These are phyloP conservation scores for Apostasia ramifera DNA, from an alignment of 106 monocot species.

Conservation along the genomic window DNA sequence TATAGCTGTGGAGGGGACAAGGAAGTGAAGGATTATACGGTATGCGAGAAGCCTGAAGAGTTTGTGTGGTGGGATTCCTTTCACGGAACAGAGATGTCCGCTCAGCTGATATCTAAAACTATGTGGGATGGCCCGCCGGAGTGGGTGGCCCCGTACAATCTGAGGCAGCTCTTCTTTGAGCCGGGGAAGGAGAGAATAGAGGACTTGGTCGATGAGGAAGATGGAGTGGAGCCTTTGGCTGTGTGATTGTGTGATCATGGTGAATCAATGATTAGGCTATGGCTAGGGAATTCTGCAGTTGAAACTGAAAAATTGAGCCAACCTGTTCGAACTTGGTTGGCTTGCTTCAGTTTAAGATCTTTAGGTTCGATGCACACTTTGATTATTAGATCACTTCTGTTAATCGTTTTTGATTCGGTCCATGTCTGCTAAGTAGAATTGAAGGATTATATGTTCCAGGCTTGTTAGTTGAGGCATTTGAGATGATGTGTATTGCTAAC, in stretches of 20 bases:
- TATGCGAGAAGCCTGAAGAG: constrained; percentile 10
- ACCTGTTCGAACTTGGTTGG: too few species aligned
- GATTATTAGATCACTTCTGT: too few species aligned
- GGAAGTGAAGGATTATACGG: neutral
- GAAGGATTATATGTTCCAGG: too few species aligned
- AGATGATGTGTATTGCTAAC: too few species aligned
- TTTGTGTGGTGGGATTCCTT: constrained; percentile 26
- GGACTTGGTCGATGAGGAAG: constrained; percentile 1
- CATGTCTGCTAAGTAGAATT: too few species aligned
- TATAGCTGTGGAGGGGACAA: constrained; percentile 21
- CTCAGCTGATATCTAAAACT: constrained; percentile 13
- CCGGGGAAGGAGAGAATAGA: constrained; percentile 1
- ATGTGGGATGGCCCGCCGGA: constrained; percentile 16
- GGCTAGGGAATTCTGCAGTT: too few species aligned
- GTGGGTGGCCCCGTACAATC: constrained; percentile 2
- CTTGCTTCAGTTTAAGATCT: too few species aligned
- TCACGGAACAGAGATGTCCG: constrained; percentile 16
- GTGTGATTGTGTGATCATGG: neutral
- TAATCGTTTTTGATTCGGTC: too few species aligned
- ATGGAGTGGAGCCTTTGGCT: neutral
- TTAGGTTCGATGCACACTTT: too few species aligned
- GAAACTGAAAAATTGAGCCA: too few species aligned
- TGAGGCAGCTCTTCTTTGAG: constrained; percentile 14
- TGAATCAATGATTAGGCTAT: too few species aligned
- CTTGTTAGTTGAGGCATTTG: too few species aligned